Evolutionary conservation across 2,329 filamentous ascomycete species (phyloP), one percentile per base, ranked within the genome.

Genomic region (Diplodia scrobiculata): DNA sequence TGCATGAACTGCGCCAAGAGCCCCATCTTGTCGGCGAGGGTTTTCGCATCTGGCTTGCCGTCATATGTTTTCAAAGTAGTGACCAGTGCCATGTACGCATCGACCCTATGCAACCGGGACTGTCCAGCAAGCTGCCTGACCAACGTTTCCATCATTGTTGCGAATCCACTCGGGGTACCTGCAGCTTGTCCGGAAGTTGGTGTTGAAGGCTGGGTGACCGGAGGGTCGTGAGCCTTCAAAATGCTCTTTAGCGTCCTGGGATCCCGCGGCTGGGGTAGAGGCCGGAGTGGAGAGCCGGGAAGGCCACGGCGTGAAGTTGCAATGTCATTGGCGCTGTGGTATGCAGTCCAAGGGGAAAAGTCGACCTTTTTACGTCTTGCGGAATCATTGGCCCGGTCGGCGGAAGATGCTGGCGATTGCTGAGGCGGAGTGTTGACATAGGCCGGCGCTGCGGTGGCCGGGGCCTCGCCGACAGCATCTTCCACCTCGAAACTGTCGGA

Each of bases 51-150:
- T 0, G 92, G 92, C 14, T 96, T 80, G 70, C 91, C 90, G 68
- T 93, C 91, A 66, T 94, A 97, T 5, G 89, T 85, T 75, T 91
- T 91, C 71, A 97, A 81, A 3, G 89, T 88, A 38, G 87, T 85
- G 36, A 89, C 86, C 52, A 99, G 82, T 72, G 90, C 90, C 74
- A 89, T 87, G 73, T 99, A 98, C 58, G 93, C 91, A 79, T 99
- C 95, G 36, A 95, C 78, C 70, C 89, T 89, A 13, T 87, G 88
- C 66, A 87, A 85, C 63, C 89, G 84, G 70, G 92, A 90, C 34
- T 87, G 82, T 25, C 90, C 88, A 45, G 89, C 90, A 55, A 99
- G 84, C 77, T 95, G 90, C 77, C 91, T 89, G 41, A 92, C 84
- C 5, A 92, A 87, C 0, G 91, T 96, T 71, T 96, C 91, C 69